Evolutionary conservation across 2,329 filamentous ascomycete species (phyloP).

Genomic region (Claviceps monticola): DNA sequence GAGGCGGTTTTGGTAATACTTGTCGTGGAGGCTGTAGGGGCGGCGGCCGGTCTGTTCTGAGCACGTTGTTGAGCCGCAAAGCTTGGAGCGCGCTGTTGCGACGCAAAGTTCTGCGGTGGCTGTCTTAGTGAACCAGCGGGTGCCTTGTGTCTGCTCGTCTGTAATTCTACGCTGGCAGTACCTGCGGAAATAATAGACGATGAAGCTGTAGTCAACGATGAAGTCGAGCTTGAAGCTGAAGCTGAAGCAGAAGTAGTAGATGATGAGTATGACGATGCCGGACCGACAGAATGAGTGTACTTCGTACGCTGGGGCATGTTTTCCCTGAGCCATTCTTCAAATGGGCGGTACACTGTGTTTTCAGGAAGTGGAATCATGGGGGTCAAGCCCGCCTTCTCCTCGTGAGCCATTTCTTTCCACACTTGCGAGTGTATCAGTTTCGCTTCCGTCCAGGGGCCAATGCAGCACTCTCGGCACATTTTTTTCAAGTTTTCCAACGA

Average conservation of each 20-base stretch:
- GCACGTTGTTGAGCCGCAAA: conserved; percentile 53
- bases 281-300: conserved; percentile 1
- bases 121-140: conserved; percentile 33
- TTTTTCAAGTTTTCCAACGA: conserved; percentile 40
- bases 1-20: conserved; percentile 15
- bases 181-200: neutral
- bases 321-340: conserved; percentile 46
- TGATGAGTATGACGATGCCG: conserved; percentile 4
- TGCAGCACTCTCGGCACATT: conserved; percentile 43
- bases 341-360: conserved; percentile 50
- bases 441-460: conserved; percentile 39
- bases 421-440: conserved; percentile 39
- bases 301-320: conserved; percentile 17
- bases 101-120: conserved; percentile 51
- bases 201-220: conserved; percentile 7
- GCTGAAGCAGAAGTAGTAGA: conserved; percentile 3
- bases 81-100: conserved; percentile 28
- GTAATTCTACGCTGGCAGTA: conserved; percentile 18
- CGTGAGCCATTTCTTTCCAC: conserved; percentile 54
- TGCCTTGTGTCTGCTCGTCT: conserved; percentile 18
- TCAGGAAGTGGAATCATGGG: conserved; percentile 48
- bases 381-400: conserved; percentile 52
- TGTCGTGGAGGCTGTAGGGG: conserved; percentile 12
- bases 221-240: neutral
- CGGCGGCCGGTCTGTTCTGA: conserved; percentile 31